These are phyloP conservation scores for Daldinia decipiens DNA, from an alignment of 495 filamentous ascomycete species.

Conservation along the genomic window DNA sequence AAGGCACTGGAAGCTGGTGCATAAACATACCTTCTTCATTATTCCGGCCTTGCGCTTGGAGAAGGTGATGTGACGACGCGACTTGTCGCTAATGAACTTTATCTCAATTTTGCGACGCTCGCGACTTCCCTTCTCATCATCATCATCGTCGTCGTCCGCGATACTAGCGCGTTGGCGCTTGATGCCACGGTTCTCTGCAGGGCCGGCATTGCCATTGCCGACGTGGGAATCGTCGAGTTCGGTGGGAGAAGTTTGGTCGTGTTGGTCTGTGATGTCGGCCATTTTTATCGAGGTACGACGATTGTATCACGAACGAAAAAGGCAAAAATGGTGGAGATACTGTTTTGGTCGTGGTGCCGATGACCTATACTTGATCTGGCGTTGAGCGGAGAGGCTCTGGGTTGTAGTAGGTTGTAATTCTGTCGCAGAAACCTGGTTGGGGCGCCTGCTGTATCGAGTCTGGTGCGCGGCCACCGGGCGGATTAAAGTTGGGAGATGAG, in stretches of 20 bases:
- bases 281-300: conserved; percentile 56
- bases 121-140: conserved; percentile 97
- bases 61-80: conserved; percentile 99
- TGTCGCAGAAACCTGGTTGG: conserved; percentile 65
- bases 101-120: conserved; percentile 99
- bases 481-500: conserved; percentile 58
- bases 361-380: conserved; percentile 68
- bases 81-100: conserved; percentile 99
- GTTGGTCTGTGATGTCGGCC: conserved; percentile 71
- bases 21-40: conserved; percentile 95
- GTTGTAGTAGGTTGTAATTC: conserved; percentile 55
- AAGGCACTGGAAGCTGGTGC: conserved; percentile 13
- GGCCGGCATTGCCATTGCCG: conserved; percentile 68
- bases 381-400: conserved; percentile 60
- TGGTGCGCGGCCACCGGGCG: conserved; percentile 55
- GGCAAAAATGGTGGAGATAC: conserved; percentile 63
- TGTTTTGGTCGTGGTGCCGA: conserved; percentile 68
- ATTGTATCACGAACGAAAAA: conserved; percentile 63
- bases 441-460: conserved; percentile 63
- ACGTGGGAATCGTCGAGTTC: conserved; percentile 71
- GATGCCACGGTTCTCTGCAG: conserved; percentile 78
- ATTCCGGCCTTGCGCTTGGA: conserved; percentile 99
- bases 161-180: conserved; percentile 88
- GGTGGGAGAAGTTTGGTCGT: conserved; percentile 67
- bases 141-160: conserved; percentile 96